These are phyloP conservation scores for Mycena albidolilacea DNA, from an alignment of 768 basidiomycete species.

Conservation along the genomic window DNA sequence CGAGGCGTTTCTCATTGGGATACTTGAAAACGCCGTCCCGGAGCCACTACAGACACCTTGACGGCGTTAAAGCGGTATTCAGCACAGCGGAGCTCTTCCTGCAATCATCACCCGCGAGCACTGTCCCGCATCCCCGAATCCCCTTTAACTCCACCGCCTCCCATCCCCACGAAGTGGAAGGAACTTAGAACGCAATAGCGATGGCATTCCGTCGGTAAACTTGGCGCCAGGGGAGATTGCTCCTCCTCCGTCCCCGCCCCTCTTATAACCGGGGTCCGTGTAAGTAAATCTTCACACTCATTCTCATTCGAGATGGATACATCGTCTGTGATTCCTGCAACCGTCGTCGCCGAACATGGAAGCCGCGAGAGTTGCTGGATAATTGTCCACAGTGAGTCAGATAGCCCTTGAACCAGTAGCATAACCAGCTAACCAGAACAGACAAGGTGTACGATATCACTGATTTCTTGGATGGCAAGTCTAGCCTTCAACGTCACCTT, in stretches of 20 bases:
- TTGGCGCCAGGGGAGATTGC: background rate
- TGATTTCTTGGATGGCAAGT: conserved; percentile 60
- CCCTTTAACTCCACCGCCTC: conserved; percentile 22
- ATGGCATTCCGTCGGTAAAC: conserved; percentile 14
- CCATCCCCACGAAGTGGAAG: background rate
- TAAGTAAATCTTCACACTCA: background rate
- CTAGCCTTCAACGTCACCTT: background rate
- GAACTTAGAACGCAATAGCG: background rate
- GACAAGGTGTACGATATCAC: conserved; percentile 70
- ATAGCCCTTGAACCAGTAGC: conserved; percentile 15
- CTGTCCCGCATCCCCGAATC: background rate
- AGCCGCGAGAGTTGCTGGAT: conserved; percentile 71
- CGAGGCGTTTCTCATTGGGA: too few relatives aligned
- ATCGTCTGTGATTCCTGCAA: conserved; percentile 23
- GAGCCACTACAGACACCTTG: background rate
- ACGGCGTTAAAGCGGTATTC: conserved; percentile 26
- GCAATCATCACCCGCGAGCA: background rate
- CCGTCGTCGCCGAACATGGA: conserved; percentile 28
- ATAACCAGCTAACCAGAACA: conserved; percentile 26
- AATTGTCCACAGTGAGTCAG: conserved; percentile 66
- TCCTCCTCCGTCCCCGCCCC: background rate
- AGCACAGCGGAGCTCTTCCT: background rate
- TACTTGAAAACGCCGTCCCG: too few relatives aligned
- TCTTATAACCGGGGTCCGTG: conserved; percentile 4
- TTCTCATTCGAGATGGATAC: conserved; percentile 4